Evolutionary conservation across 768 basidiomycete species (phyloP).

Genomic region (Chalciporus sphaerocephalus): DNA sequence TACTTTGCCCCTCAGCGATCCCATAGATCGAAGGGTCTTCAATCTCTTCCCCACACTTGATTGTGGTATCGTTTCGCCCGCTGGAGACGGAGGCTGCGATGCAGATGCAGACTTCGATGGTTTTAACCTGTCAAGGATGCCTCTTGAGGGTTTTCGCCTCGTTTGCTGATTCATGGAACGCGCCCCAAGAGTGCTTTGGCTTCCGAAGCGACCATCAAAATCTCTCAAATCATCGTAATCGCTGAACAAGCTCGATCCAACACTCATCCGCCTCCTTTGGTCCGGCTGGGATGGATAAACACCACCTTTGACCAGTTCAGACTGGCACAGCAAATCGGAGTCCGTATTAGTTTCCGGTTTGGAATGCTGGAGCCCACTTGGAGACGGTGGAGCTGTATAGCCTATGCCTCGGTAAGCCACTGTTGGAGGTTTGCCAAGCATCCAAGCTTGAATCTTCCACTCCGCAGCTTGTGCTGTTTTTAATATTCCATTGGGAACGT

Average conservation of each 20-base stretch:
- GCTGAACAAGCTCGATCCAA: constrained; percentile 70
- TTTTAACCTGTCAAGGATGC: constrained; percentile 62
- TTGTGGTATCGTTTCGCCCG: constrained; percentile 36
- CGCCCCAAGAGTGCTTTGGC: constrained; percentile 65
- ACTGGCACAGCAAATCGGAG: constrained; percentile 17
- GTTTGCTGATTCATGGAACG: constrained; percentile 37
- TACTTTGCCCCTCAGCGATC: constrained; percentile 62
- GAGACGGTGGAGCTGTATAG: constrained; percentile 50
- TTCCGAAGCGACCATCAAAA: constrained; percentile 83
- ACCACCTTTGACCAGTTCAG: constrained; percentile 18
- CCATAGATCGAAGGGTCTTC: constrained; percentile 77
- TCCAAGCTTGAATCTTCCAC: constrained; percentile 96
- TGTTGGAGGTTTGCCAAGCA: constrained; percentile 92
- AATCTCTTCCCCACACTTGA: constrained; percentile 46
- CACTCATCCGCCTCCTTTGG: constrained; percentile 56
- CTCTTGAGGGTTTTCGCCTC: constrained; percentile 57
- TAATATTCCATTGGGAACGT: constrained; percentile 87
- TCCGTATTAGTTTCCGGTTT: constrained; percentile 20
- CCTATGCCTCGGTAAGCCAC: constrained; percentile 84
- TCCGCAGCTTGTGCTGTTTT: constrained; percentile 96
- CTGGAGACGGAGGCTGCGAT: constrained; percentile 43
- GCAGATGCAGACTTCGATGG: constrained; percentile 40
- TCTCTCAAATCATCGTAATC: constrained; percentile 87
- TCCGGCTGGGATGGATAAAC: constrained; percentile 35
- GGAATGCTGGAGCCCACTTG: constrained; percentile 27